Percentiles rank a stretch among this genome's conserved stretches.
phyloP scores from a whole-genome alignment of 768 basidiomycete species.

The Leccinum truebloodii region DNA sequence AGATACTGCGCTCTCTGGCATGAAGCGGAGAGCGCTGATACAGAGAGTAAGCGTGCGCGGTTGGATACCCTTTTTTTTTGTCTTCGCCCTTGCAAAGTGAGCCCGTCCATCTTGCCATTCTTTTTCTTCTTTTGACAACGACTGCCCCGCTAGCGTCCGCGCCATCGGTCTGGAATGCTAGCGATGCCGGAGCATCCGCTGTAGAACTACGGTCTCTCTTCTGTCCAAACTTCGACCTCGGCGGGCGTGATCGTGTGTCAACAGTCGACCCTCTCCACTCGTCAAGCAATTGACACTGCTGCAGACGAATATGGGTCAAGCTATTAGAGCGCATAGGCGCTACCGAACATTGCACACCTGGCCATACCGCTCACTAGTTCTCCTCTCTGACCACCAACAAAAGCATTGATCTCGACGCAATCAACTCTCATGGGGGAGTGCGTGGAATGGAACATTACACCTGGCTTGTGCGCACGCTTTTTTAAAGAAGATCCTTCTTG shows the following conservation, averaged over 20 bases:
- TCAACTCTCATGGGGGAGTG: no score
- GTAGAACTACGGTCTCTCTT: constrained; percentile 67
- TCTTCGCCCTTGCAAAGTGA: constrained; percentile 71
- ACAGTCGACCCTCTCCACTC: constrained; percentile 65
- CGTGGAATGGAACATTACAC: no score
- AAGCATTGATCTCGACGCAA: no score
- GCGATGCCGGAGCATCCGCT: constrained; percentile 73
- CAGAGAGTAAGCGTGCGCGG: constrained; percentile 68
- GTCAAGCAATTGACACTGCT: no score
- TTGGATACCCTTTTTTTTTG: constrained; percentile 64
- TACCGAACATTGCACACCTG: no score
- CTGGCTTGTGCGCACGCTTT: no score
- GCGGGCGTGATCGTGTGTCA: constrained; percentile 64
- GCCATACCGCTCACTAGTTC: no score
- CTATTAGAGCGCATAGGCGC: no score
- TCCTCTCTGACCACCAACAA: no score
- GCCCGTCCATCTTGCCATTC: constrained; percentile 26
- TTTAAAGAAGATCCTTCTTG: no score
- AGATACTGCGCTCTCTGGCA: constrained; percentile 68
- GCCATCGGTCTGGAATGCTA: constrained; percentile 64
- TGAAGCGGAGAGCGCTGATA: constrained; percentile 65
- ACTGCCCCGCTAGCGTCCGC: constrained; percentile 55
- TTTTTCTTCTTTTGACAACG: constrained; percentile 2
- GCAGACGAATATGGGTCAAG: no score
- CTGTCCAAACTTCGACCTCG: constrained; percentile 67